phyloP scores from a whole-genome alignment of 768 basidiomycete genomes.

The Hygrocybe punicea region DNA sequence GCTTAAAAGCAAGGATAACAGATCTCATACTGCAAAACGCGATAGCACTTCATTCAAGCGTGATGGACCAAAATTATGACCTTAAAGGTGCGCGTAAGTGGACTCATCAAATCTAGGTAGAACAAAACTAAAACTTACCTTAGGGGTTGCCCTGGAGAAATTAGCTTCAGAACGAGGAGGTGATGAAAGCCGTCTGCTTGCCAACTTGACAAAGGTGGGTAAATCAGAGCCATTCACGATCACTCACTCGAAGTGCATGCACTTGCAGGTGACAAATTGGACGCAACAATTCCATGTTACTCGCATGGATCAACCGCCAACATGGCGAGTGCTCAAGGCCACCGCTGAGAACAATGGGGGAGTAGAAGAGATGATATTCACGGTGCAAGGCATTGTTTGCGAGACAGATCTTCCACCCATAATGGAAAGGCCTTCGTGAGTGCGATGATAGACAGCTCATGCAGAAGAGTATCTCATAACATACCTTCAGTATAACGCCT shows the following conservation, averaged over 20 bases:
- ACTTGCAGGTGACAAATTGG: background rate
- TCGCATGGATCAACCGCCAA: background rate
- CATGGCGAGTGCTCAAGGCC: background rate
- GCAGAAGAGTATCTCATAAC: background rate
- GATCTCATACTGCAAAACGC: background rate
- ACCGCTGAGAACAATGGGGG: background rate
- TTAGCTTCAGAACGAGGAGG: background rate
- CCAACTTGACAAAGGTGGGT: background rate
- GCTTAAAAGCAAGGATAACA: too few relatives aligned
- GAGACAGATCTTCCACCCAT: conserved; percentile 6
- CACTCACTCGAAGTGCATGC: background rate
- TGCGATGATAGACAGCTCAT: background rate
- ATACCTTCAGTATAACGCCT: background rate
- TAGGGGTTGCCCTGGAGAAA: background rate
- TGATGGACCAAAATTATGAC: background rate
- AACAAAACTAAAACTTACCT: background rate
- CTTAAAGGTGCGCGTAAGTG: background rate
- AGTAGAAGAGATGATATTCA: conserved; percentile 5
- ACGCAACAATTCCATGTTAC: background rate
- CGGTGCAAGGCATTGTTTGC: conserved; percentile 5
- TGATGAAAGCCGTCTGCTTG: background rate
- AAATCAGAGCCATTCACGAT: background rate
- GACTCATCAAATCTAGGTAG: background rate
- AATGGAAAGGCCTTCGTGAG: background rate
- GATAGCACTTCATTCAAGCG: background rate